Evolutionary conservation across 805 yeast species (phyloP), one percentile per base, ranked within the genome.

Genomic region (Jamesozyma gamospora): DNA sequence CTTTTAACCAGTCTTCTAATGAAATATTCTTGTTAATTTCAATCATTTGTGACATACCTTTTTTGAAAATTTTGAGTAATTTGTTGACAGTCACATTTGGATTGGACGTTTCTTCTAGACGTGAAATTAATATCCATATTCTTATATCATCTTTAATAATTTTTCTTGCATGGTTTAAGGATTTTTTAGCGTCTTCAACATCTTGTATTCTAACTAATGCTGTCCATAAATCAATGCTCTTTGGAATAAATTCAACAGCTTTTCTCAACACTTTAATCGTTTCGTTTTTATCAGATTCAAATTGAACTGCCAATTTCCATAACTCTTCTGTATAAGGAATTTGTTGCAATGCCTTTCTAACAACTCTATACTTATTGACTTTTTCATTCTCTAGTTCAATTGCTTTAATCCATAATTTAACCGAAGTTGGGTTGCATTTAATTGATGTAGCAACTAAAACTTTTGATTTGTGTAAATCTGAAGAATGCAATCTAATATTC

Each of bases 371-470:
- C 45, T 77, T 74, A 1, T 79, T 66, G 2, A 65, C 49, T 0
- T 41, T 41, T 30, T 80, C 87, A 2, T 62, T 62, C 51, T 90
- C 96, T 18, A 84, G 59, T 2, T 75, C 77, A 28, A 67, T 55
- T 0, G 94, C 94, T 43, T 72, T 72, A 3, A 74, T 44, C 97
- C 98, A 92, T 11, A 90, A 63, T 29, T 65, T 64, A 26, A 75
- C 67, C 2, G 87, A 77, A 27, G 59, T 62, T 0, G 76, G 70
- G 43, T 78, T 74, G 48, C 62, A 68, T 40, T 65, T 63, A 2
- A 88, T 69, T 0, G 83, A 95, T 35, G 79, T 77, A 0, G 81
- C 72, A 2, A 79, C 77, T 11, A 87, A 67, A 1, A 67, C 60
- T 51, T 74, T 78, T 37, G 83, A 71, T 13, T 69, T 54, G 32